phyloP scores from a whole-genome alignment of 2,329 filamentous ascomycete species.

The Pseudogymnoascus sp. region DNA sequence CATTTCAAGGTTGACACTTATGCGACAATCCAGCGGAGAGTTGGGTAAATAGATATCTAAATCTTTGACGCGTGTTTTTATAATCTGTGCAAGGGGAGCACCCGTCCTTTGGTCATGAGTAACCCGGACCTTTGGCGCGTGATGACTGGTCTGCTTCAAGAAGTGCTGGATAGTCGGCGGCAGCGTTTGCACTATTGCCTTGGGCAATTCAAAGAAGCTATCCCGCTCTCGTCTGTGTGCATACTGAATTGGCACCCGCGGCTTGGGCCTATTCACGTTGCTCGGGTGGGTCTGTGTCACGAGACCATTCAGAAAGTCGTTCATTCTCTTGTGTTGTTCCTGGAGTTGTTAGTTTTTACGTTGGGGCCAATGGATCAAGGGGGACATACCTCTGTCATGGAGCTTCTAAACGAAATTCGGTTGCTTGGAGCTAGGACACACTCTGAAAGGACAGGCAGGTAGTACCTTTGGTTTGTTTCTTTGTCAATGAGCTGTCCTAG shows the following conservation, averaged over 20 bases:
- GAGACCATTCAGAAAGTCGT: constrained; percentile 72
- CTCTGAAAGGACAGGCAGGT: constrained; percentile 62
- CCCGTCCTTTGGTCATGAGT: constrained; percentile 68
- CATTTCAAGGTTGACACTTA: constrained; percentile 94
- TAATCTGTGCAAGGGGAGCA: constrained; percentile 69
- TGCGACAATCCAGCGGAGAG: constrained; percentile 77
- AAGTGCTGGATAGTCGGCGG: constrained; percentile 53
- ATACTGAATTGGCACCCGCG: constrained; percentile 65
- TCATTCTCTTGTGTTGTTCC: constrained; percentile 75
- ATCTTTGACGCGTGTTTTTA: constrained; percentile 84
- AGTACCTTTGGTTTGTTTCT: constrained; percentile 61
- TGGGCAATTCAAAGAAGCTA: constrained; percentile 70
- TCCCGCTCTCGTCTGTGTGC: constrained; percentile 77
- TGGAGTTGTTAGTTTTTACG: constrained; percentile 29
- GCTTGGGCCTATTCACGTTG: constrained; percentile 31
- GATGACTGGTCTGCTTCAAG: constrained; percentile 34
- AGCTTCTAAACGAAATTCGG: constrained; percentile 69
- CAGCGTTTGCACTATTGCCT: constrained; percentile 50
- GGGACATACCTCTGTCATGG: constrained; percentile 73
- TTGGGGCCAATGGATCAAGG: neutral
- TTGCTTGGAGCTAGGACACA: constrained; percentile 57
- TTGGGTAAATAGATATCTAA: constrained; percentile 78
- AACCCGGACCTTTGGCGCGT: constrained; percentile 54
- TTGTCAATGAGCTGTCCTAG: constrained; percentile 74
- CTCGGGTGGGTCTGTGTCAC: constrained; percentile 52